Percentiles rank a stretch among this genome's conserved stretches.
phyloP scores from a whole-genome alignment of 257 asterid genomes.

The Cruciata laevipes region DNA sequence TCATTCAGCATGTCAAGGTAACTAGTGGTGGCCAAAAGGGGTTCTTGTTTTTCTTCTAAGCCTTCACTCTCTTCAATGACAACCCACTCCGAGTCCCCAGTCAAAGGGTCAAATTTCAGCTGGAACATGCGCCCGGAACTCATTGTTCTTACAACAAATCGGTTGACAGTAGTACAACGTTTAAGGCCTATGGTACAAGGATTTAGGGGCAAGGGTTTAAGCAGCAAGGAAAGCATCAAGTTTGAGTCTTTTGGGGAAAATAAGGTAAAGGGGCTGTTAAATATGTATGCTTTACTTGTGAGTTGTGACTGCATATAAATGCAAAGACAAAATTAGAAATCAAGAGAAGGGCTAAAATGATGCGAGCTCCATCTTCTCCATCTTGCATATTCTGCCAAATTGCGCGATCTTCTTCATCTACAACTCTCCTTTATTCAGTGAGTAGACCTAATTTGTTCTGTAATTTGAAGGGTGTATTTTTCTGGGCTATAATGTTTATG shows the following conservation, averaged over 20 bases:
- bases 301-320: background rate
- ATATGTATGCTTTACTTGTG: background rate
- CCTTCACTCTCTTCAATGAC: slow-evolving; percentile 54
- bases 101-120: slow-evolving; percentile 65
- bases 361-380: slow-evolving; percentile 21
- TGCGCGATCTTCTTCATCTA: slow-evolving; percentile 49
- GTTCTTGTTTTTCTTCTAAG: slow-evolving; percentile 25
- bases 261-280: background rate
- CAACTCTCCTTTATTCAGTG: slow-evolving; percentile 58
- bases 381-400: slow-evolving; percentile 75
- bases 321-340: background rate
- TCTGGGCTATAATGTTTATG: slow-evolving; percentile 3
- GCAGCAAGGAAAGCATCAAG: slow-evolving; percentile 32
- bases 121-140: slow-evolving; percentile 63
- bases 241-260: background rate
- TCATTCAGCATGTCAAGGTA: slow-evolving; percentile 95
- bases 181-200: slow-evolving; percentile 15
- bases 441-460: slow-evolving; percentile 21
- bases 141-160: slow-evolving; percentile 31
- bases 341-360: background rate
- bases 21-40: slow-evolving; percentile 69
- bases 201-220: slow-evolving; percentile 26
- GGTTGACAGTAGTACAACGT: background rate
- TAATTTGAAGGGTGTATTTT: background rate
- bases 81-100: slow-evolving; percentile 85